Conservation (phyloP, 305 asterid species). For the Coffea humblotiana region DNA sequence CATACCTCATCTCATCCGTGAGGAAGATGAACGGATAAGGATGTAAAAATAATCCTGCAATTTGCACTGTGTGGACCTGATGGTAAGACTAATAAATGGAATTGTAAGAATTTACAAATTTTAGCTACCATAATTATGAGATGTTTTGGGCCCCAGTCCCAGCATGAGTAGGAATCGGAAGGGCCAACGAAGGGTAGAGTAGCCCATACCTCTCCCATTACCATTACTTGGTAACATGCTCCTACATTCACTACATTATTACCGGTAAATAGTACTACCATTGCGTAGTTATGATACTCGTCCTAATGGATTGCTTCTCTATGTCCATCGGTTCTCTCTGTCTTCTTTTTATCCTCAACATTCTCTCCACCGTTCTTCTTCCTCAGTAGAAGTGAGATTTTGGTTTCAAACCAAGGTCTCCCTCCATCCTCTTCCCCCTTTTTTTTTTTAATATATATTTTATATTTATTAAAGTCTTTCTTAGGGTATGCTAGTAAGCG, state of each 20-base stretch:
- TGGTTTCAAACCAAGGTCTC: no score
- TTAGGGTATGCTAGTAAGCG: no score
- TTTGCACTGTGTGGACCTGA: constrained; percentile 13
- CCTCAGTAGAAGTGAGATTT: no score
- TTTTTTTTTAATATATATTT: no score
- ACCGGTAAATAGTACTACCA: not conserved
- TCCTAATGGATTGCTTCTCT: no score
- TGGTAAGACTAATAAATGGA: constrained; percentile 2
- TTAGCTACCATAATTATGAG: not conserved
- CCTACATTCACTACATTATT: constrained; percentile 9
- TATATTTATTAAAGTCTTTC: no score
- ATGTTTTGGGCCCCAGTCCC: not conserved
- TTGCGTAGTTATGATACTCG: no score
- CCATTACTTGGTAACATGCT: constrained; percentile 34
- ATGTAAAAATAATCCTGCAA: not conserved
- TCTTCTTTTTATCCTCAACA: no score
- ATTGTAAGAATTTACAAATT: not conserved
- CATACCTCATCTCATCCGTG: not conserved
- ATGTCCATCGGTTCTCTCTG: no score
- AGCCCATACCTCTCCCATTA: constrained; percentile 33
- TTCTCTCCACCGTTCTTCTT: no score
- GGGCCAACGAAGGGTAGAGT: not conserved
- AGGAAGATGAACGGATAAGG: not conserved
- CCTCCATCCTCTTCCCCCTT: no score
- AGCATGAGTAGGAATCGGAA: not conserved